Evolutionary conservation across 164 flowering plant species (phyloP).

Genomic region (Kingdonia uniflora): DNA sequence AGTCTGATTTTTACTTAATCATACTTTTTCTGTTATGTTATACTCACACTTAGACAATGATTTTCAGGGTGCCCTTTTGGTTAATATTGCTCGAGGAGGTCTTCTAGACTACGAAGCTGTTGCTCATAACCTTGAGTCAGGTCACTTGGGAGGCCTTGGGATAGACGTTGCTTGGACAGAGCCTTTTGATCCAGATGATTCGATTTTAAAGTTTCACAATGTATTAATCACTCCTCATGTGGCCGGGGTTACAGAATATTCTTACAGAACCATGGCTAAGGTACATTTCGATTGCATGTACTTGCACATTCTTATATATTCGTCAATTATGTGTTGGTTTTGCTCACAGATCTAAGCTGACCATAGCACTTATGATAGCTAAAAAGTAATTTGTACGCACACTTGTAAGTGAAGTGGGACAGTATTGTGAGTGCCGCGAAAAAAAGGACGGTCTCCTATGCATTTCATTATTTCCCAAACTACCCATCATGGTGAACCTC

Average conservation of each 20-base stretch:
- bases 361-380: background rate
- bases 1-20: too few species aligned
- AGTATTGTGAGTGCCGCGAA: too few species aligned
- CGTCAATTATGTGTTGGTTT: too few species aligned
- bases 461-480: too few species aligned
- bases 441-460: too few species aligned
- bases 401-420: too few species aligned
- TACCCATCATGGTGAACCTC: too few species aligned
- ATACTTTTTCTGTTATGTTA: too few species aligned
- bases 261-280: conserved; percentile 84
- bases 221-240: conserved; percentile 83
- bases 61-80: conserved; percentile 59
- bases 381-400: too few species aligned
- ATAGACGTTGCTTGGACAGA: conserved; percentile 96
- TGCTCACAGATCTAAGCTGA: background rate
- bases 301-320: background rate
- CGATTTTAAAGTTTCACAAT: conserved; percentile 59
- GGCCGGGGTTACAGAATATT: conserved; percentile 78
- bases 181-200: conserved; percentile 85
- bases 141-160: conserved; percentile 87
- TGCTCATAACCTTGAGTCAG: conserved; percentile 40
- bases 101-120: conserved; percentile 69
- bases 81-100: conserved; percentile 89
- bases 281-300: conserved; percentile 21
- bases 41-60: too few species aligned